These are phyloP conservation scores for Botrytis fragariae DNA, from an alignment of 2,329 filamentous ascomycete species.

Conservation along the genomic window DNA sequence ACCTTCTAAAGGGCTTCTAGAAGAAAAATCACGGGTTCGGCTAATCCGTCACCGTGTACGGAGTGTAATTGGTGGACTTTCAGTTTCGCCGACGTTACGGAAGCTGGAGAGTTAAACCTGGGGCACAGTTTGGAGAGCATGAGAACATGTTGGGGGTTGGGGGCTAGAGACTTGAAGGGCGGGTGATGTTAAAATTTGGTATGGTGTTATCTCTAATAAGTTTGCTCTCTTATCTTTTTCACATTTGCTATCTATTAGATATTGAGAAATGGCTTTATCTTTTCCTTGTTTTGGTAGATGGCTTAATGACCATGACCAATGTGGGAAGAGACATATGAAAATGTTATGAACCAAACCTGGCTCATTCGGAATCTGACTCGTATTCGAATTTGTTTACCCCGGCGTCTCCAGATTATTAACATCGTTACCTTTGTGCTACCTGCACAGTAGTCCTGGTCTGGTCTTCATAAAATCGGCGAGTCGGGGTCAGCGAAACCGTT, in stretches of 20 bases:
- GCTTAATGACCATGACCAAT: neutral
- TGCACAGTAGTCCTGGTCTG: neutral
- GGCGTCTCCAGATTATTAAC: neutral
- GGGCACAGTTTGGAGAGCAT: neutral
- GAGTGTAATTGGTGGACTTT: conserved; percentile 3
- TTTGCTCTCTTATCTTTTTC: conserved; percentile 7
- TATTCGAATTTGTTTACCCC: neutral
- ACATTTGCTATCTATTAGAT: neutral
- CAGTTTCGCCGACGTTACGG: conserved; percentile 8
- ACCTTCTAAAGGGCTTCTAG: neutral
- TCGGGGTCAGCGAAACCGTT: neutral
- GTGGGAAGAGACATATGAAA: neutral
- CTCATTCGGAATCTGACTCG: conserved; percentile 6
- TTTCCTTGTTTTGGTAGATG: neutral
- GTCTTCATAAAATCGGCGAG: neutral
- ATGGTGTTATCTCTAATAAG: neutral
- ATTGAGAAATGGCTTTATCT: neutral
- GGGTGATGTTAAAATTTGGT: neutral
- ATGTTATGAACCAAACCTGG: neutral
- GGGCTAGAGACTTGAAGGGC: neutral
- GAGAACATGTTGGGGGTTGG: neutral
- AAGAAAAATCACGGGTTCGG: neutral
- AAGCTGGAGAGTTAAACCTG: neutral
- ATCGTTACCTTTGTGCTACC: neutral
- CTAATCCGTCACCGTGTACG: neutral